Conservation (phyloP, 371 early-diverging fungal species). For the Circinella umbellata region DNA sequence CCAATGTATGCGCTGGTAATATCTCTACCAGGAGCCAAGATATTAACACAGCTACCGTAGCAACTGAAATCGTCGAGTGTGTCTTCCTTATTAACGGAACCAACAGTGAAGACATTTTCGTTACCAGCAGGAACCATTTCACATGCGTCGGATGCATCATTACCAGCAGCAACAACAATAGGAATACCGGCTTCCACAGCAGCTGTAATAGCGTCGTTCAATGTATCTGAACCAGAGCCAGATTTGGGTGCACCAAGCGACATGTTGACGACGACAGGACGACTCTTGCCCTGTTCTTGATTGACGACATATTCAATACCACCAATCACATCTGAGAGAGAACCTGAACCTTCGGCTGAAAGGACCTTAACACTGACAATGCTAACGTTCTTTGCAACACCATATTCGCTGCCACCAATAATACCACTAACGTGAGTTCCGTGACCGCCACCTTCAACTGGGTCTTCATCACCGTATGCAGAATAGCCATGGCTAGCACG, state of each 20-base stretch:
- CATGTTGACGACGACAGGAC: conserved; percentile 61
- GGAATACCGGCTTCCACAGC: conserved; percentile 56
- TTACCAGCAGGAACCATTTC: conserved; percentile 68
- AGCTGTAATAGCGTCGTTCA: conserved; percentile 49
- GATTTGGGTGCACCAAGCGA: conserved; percentile 50
- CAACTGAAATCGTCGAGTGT: conserved; percentile 51
- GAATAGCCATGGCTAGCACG: conserved; percentile 63
- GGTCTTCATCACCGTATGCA: conserved; percentile 58
- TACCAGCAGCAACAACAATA: conserved; percentile 83
- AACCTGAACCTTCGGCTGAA: conserved; percentile 64
- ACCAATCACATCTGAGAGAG: conserved; percentile 66
- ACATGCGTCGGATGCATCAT: conserved; percentile 69
- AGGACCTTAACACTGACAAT: conserved; percentile 90
- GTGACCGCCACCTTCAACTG: conserved; percentile 23
- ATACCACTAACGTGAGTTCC: conserved; percentile 83
- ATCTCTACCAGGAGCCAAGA: conserved; percentile 61
- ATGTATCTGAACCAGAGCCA: conserved; percentile 17
- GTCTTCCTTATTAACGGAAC: conserved; percentile 60
- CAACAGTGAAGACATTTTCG: conserved; percentile 69
- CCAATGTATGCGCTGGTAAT: conserved; percentile 47
- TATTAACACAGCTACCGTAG: conserved; percentile 65
- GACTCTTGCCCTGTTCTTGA: conserved; percentile 35
- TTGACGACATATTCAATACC: conserved; percentile 73
- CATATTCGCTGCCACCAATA: conserved; percentile 76
- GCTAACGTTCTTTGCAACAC: conserved; percentile 88